These are phyloP conservation scores for Aspergillus incahuasiensis DNA, from an alignment of 495 filamentous ascomycete genomes.

Conservation along the genomic window DNA sequence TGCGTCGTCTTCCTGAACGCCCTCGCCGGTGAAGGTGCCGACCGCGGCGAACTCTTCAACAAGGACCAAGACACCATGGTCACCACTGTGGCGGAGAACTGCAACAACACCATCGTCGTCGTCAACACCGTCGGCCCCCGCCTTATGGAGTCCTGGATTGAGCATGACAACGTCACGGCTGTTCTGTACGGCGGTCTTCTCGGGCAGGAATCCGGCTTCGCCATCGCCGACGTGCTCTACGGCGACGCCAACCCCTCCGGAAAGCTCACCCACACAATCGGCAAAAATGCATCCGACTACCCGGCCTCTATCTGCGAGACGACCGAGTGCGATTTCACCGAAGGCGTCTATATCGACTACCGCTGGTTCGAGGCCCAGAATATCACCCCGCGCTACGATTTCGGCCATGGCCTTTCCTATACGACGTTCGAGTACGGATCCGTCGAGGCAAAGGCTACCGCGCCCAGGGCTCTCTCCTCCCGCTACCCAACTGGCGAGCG, in stretches of 20 bases:
- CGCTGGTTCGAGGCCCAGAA: conserved; percentile 66
- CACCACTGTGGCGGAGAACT: conserved; percentile 50
- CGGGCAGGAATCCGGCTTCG: conserved; percentile 56
- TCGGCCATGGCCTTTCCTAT: conserved; percentile 79
- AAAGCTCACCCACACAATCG: conserved; percentile 57
- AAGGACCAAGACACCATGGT: conserved; percentile 50
- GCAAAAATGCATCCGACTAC: conserved; percentile 57
- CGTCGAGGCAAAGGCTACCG: too few species aligned
- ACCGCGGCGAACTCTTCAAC: conserved; percentile 20
- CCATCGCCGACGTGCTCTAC: conserved; percentile 47
- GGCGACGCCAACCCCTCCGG: conserved; percentile 48
- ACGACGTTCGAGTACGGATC: conserved; percentile 50
- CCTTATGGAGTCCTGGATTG: conserved; percentile 26
- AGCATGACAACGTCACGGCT: conserved; percentile 50
- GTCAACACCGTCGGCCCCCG: conserved; percentile 39
- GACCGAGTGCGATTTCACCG: conserved; percentile 66
- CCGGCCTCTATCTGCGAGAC: conserved; percentile 64
- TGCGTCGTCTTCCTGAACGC: conserved; percentile 62
- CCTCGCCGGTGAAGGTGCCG: conserved; percentile 51
- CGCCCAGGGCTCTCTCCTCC: too few species aligned
- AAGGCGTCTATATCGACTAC: conserved; percentile 76
- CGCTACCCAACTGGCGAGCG: too few species aligned
- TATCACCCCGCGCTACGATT: conserved; percentile 62
- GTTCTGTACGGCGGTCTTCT: conserved; percentile 66
- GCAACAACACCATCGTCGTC: conserved; percentile 51